Base-by-base conservation (phyloP, 2,329 filamentous ascomycete genomes). In the Diaporthe capsici region DNA sequence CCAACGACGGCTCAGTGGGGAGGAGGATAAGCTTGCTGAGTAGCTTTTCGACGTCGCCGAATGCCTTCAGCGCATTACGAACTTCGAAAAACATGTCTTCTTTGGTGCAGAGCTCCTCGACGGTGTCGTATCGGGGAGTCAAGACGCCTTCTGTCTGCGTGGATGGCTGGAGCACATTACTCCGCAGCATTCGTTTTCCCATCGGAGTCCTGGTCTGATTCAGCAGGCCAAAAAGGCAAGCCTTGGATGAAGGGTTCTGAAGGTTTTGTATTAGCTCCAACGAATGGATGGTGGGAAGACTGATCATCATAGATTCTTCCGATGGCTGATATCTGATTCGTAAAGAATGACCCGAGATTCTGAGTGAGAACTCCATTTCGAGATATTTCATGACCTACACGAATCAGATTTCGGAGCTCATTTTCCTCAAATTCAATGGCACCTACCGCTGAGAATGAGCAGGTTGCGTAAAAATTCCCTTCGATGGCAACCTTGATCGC, bases 251-350 rank as follows among this genome's bases (percentile, higher is more conserved):
- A 0, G 92, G 81, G 79, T 93, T 92, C 17, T 94, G 92, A 0
- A 96, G 82, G 78, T 98, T 99, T 80, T 98, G 95, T 37, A 98
- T 94, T 8, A 99, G 88, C 82, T 99, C 97, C 4, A 99, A 87
- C 0, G 95, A 95, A 51, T 93, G 90, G 39, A 98, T 95, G 0
- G 96, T 98, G 0, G 95, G 93, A 3, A 97, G 89, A 80, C 98
- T 96, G 79, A 98, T 97, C 90, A 98, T 95, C 96, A 98, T 98
- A 0, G 95, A 94, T 34, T 96, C 94, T 81, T 98, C 94, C 0
- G 95, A 95, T 1, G 95, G 94, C 80, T 96, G 93, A 79, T 98
- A 98, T 77, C 92, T 93, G 81, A 98, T 93, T 4, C 95, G 92
- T 44, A 98, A 89, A 28, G 96, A 96, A 81, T 97, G 93, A n/a